Base-by-base conservation (phyloP, 2,329 filamentous ascomycete genomes). In the Cordyceps cateniannulata region DNA sequence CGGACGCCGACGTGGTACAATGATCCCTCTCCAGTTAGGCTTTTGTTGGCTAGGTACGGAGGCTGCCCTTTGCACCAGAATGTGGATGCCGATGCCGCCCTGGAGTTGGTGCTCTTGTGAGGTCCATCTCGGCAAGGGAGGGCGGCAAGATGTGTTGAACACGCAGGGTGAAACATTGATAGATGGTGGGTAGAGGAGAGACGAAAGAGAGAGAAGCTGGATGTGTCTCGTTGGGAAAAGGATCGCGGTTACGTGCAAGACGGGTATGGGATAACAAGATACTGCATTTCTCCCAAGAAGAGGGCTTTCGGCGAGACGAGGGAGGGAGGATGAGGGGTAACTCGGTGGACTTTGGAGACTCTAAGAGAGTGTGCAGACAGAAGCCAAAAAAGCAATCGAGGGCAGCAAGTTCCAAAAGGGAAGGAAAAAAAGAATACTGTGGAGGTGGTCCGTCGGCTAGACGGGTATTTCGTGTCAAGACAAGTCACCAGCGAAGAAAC, bases 131-230 rank as follows among this genome's bases (percentile, higher is more conserved):
- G 32, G 32, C 44, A 50, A 58, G 45, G 55, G 55, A 40, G 45
- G 32, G 22, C 18, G 3, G 27, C 25, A n/a, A n/a, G n/a, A n/a
- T n/a, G n/a, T n/a, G 45, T 49, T 25, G 55, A 58, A 50, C 55
- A 50, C 55, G 55, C 55, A 50, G 45, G 55, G 55, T 50, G 55
- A 50, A 50, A 58, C 45, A 58, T 59, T 45, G 57, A 44, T 14
- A 32, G 5, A 35, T n/a, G n/a, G n/a, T 8, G 18, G 44, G 44
- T 48, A 29, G 54, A 18, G 53, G 5, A 2, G 40, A 48, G 18
- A 38, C 16, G 9, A 5, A 35, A 24, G 29, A 16, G 20, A 14
- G 25, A 29, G 27, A n/a, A 9, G 20, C 24, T 10, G 20, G 7
- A 2, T 9, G 18, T 32, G 29, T 6, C 29, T 32, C 9, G 29